Base-by-base conservation (phyloP, 805 yeast species). In the Pichia nanzhaoensis region DNA sequence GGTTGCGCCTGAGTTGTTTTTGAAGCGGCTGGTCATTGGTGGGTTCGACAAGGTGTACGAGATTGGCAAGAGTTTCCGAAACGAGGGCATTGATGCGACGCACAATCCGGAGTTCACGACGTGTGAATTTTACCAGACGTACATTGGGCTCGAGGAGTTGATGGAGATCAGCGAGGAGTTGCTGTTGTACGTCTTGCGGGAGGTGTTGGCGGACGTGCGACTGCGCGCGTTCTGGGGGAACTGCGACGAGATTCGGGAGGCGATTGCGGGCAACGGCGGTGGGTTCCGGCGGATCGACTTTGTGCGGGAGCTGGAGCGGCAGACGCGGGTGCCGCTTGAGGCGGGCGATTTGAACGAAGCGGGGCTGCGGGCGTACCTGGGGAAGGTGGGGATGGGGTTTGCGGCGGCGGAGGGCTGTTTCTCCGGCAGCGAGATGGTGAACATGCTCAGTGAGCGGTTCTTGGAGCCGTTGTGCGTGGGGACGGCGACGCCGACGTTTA, bases 1-100 rank as follows among this genome's bases (percentile, higher is more conserved):
- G 36, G 91, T 93, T 2, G 97, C 99, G 0, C 99, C 99, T 0
- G 99, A 91, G 57, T 66, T 93, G 33, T 93, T 96, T 96, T 72
- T 93, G 45, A 93, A 93, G 58, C 75, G 84, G 51, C 65, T 93
- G 41, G 75, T 89, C 2, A 79, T 91, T 30, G 74, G 86, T 7
- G 99, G 99, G 1, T 78, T 90, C 56, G 95, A 90, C 53, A 78
- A 76, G 52, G 82, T 93, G 2, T 93, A 77, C 62, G 98, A 93
- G 57, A 77, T 93, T 43, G 97, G 97, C 0, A 73, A 76, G 43
- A 80, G 73, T 38, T 93, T 90, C 63, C 71, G 99, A 55, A 93
- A 93, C 57, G 99, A 93, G 65, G 96, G 97, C 6, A 72, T 91
- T 24, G 99, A 91, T 60, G 71, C 84, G 1, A 85, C 96, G 0